Evolutionary conservation across 495 filamentous ascomycete species (phyloP).

Genomic region (Evernia prunastri): DNA sequence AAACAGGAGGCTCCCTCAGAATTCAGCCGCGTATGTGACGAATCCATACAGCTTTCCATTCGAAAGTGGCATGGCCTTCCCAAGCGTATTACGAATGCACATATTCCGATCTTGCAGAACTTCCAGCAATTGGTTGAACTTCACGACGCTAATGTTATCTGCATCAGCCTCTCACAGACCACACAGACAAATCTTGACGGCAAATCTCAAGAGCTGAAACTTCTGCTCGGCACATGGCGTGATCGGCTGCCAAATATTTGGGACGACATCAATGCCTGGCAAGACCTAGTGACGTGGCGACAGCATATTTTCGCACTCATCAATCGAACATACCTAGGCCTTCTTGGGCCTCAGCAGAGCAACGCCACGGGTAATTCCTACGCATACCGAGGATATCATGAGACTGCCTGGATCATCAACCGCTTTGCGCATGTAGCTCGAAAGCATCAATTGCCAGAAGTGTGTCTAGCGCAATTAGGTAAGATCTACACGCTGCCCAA

Average conservation of each 20-base stretch:
- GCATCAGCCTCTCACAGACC: conserved; percentile 76
- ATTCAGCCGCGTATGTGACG: conserved; percentile 85
- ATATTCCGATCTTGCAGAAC: conserved; percentile 90
- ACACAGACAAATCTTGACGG: conserved; percentile 79
- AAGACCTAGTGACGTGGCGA: conserved; percentile 96
- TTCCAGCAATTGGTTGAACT: conserved; percentile 99
- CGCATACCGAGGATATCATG: conserved; percentile 94
- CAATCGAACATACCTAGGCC: conserved; percentile 82
- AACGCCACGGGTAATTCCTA: conserved; percentile 80
- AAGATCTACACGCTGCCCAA: conserved; percentile 98
- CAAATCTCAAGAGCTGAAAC: conserved; percentile 92
- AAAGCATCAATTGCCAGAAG: conserved; percentile 93
- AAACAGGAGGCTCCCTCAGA: conserved; percentile 75
- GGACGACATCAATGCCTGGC: conserved; percentile 99
- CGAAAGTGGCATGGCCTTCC: conserved; percentile 98
- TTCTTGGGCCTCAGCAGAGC: conserved; percentile 73
- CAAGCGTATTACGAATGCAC: conserved; percentile 85
- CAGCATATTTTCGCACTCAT: conserved; percentile 98
- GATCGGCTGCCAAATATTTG: conserved; percentile 94
- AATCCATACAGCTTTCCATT: conserved; percentile 92
- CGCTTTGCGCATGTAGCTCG: conserved; percentile 95
- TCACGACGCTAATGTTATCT: conserved; percentile 95
- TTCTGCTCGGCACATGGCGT: conserved; percentile 89
- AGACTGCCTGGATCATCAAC: conserved; percentile 99
- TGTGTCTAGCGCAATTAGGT: conserved; percentile 93